A percentile compares a stretch with the other conserved stretches of the same genome.
phyloP scores from a whole-genome alignment of 352 stramenopile species.

The Globisporangium paroecandrum region DNA sequence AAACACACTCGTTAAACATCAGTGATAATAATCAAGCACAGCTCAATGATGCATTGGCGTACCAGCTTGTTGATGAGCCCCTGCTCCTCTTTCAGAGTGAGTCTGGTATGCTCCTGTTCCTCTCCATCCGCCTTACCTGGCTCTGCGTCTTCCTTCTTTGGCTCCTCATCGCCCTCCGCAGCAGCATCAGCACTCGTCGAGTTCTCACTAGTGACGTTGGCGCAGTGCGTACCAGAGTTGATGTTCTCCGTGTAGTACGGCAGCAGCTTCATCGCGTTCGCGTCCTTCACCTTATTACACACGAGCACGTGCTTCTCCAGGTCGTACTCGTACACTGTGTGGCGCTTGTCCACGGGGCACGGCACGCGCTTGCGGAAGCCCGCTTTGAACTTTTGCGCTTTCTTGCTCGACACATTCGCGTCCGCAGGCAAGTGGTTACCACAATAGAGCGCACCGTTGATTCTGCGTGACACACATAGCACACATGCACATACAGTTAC shows the following conservation, averaged over 20 bases:
- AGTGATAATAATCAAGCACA: background rate
- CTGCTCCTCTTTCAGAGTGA: constrained; percentile 46
- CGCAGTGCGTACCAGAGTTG: constrained; percentile 62
- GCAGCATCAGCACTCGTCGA: background rate
- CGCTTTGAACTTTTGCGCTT: constrained; percentile 61
- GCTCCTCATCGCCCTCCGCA: constrained; percentile 11
- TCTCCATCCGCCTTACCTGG: background rate
- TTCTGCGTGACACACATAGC: constrained; percentile 4
- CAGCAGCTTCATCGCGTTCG: constrained; percentile 46
- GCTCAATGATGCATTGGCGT: background rate
- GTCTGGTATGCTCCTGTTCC: constrained; percentile 31
- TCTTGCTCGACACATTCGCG: constrained; percentile 41
- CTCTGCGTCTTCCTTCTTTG: background rate
- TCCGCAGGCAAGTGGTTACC: constrained; percentile 65
- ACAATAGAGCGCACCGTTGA: constrained; percentile 52
- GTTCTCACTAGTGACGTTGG: background rate
- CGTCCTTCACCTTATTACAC: constrained; percentile 77
- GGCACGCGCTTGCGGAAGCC: constrained; percentile 55
- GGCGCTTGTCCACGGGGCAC: constrained; percentile 62
- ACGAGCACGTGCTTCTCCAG: constrained; percentile 75
- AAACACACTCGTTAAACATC: background rate
- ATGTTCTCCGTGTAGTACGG: constrained; percentile 78
- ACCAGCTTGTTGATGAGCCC: constrained; percentile 72
- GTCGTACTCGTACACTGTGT: constrained; percentile 80
- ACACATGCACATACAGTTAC: background rate